Evolutionary conservation across 805 yeast genomes (phyloP), one percentile per base, ranked within the genome.

Genomic region (Candida ficus): DNA sequence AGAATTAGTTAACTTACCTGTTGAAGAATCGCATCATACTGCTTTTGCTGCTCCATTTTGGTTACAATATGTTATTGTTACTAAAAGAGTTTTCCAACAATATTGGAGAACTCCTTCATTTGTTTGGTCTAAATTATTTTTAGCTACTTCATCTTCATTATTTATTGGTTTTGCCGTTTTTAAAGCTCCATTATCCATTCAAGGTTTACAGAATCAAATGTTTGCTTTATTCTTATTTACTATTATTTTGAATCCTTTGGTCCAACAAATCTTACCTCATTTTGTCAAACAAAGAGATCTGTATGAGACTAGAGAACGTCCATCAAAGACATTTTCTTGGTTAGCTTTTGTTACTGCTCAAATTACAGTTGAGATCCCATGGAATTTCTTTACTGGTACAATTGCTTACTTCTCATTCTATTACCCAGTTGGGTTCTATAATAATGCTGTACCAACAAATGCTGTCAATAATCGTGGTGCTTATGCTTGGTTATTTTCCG

Each of bases 121-220:
- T 56, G 68, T 75, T 49, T 80, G 78, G 78, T 74, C 73, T 50
- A 83, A 75, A 68, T 52, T 71, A 36, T 61, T 66, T 43, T 68
- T 84, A 59, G 70, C 80, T 16, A 55, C 71, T 14, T 58, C 71
- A 33, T 63, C 84, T 36, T 66, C 80, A 16, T 50, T 83, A 28
- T 82, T 82, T 66, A 79, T 80, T 56, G 89, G 89, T 41, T 83
- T 83, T 60, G 73, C 88, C 4, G 80, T 82, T 62, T 85, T 75
- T 68, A 79, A 78, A 46, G 84, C 91, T 21, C 67, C 69, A 43
- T 71, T 68, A 19, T 70, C 86, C 3, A 54, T 73, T 35, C 91
- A 77, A 62, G 81, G 85, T 56, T 60, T 85, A 53, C 95, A 87
- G 61, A 85, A 86, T 62, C 93, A 83, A 65, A 78, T 84, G 88